phyloP scores from a whole-genome alignment of 2,329 filamentous ascomycete genomes.

The Colletotrichum lentis region DNA sequence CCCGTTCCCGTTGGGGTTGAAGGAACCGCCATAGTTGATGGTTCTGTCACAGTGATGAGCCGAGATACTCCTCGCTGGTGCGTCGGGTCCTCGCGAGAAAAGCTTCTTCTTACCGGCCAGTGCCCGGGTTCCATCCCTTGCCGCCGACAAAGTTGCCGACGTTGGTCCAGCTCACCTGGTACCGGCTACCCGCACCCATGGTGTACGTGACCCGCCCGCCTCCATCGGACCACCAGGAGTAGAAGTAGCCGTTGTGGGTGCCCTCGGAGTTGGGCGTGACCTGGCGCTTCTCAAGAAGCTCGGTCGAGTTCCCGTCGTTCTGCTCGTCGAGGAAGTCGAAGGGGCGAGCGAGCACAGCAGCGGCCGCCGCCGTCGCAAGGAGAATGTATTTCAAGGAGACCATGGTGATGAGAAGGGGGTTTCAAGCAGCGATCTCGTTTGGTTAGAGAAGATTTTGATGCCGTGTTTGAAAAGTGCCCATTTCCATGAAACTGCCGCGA shows the following conservation, averaged over 20 bases:
- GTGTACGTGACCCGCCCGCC: slow-evolving; percentile 52
- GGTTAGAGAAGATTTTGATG: background rate
- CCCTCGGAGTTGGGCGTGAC: slow-evolving; percentile 42
- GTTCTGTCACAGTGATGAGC: slow-evolving; percentile 4
- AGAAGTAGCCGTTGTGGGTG: slow-evolving; percentile 53
- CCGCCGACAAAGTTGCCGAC: slow-evolving; percentile 64
- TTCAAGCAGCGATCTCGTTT: background rate
- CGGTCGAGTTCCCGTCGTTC: slow-evolving; percentile 11
- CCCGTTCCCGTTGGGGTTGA: slow-evolving; percentile 44
- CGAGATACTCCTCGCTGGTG: too few species aligned
- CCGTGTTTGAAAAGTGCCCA: background rate
- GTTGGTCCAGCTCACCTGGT: slow-evolving; percentile 55
- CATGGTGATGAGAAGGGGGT: background rate
- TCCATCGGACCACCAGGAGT: slow-evolving; percentile 56
- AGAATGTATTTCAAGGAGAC: slow-evolving; percentile 10
- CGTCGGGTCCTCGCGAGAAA: background rate
- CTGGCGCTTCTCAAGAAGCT: slow-evolving; percentile 26
- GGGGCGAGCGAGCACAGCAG: slow-evolving; percentile 13
- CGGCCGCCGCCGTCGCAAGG: slow-evolving; percentile 11
- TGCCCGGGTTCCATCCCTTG: slow-evolving; percentile 66
- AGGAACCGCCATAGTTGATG: slow-evolving; percentile 45
- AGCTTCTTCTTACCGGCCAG: slow-evolving; percentile 44
- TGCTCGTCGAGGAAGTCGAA: slow-evolving; percentile 10
- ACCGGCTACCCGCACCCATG: slow-evolving; percentile 54
- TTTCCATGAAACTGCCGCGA: background rate